Percentiles rank a stretch among this genome's conserved stretches.
phyloP scores from a whole-genome alignment of 2,329 filamentous ascomycete genomes.

The Bipolaris bicolor region DNA sequence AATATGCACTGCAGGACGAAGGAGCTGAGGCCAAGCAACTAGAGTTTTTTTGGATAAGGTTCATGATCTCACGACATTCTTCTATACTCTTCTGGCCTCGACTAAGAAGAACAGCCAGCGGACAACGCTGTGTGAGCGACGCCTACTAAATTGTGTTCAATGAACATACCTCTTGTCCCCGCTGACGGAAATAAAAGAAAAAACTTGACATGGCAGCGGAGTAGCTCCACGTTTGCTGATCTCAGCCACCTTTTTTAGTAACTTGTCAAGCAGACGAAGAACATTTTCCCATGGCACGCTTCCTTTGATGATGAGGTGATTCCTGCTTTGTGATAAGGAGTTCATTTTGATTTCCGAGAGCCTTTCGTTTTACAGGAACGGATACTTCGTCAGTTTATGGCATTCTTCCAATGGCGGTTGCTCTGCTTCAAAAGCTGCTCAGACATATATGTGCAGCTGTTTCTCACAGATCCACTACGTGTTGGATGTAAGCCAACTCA shows the following conservation, averaged over 20 bases:
- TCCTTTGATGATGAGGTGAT: background rate
- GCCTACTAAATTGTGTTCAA: background rate
- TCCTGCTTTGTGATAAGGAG: background rate
- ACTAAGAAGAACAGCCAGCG: constrained; percentile 1
- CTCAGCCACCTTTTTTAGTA: background rate
- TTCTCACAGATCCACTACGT: too few relatives aligned
- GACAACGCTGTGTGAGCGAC: background rate
- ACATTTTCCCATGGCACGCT: background rate
- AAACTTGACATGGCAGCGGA: background rate
- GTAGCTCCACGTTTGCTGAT: background rate
- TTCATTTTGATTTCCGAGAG: background rate
- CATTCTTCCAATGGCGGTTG: too few relatives aligned
- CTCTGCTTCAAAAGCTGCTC: too few relatives aligned
- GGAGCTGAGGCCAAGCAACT: too few relatives aligned
- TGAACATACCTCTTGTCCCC: background rate
- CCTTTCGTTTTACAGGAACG: too few relatives aligned
- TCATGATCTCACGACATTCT: too few relatives aligned
- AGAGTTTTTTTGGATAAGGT: too few relatives aligned
- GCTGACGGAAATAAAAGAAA: background rate
- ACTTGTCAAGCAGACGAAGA: background rate
- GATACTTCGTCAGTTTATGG: too few relatives aligned
- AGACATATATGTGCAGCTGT: too few relatives aligned
- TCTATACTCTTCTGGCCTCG: too few relatives aligned
- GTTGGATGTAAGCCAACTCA: too few relatives aligned
- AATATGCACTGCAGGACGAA: too few relatives aligned